Evolutionary conservation across 2,329 filamentous ascomycete genomes (phyloP).

Genomic region (Fusarium liriodendri): DNA sequence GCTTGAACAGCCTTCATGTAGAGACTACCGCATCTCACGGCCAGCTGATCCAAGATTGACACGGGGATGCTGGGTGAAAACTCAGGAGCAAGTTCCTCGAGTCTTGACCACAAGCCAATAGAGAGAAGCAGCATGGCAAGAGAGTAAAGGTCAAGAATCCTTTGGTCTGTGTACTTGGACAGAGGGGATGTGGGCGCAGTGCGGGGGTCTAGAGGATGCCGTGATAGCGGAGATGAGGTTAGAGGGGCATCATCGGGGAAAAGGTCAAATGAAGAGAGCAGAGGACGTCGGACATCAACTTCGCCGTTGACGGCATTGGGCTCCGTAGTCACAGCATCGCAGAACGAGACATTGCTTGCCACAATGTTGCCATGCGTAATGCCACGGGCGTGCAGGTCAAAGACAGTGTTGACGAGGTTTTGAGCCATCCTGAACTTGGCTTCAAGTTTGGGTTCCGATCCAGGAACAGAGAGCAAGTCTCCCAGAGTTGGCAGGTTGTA

Average conservation of each 20-base stretch:
- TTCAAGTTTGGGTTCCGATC: slow-evolving; percentile 75
- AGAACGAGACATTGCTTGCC: slow-evolving; percentile 76
- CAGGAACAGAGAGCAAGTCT: slow-evolving; percentile 63
- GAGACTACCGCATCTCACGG: slow-evolving; percentile 76
- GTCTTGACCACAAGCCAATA: slow-evolving; percentile 79
- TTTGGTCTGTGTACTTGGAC: slow-evolving; percentile 62
- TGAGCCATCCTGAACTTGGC: slow-evolving; percentile 81
- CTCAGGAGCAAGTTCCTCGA: slow-evolving; percentile 64
- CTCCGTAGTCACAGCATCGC: slow-evolving; percentile 57
- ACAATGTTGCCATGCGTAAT: slow-evolving; percentile 78
- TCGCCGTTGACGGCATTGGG: slow-evolving; percentile 56
- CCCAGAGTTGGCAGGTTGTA: slow-evolving; percentile 65
- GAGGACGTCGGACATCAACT: slow-evolving; percentile 74
- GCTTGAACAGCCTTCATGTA: slow-evolving; percentile 81
- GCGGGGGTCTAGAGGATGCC: slow-evolving; percentile 74
- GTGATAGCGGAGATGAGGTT: slow-evolving; percentile 49
- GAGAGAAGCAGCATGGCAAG: slow-evolving; percentile 79
- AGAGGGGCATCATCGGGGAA: slow-evolving; percentile 58
- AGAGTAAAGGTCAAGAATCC: slow-evolving; percentile 76
- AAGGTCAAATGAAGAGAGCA: slow-evolving; percentile 79
- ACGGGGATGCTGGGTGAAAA: slow-evolving; percentile 65
- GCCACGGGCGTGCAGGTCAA: slow-evolving; percentile 76
- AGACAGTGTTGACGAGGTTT: slow-evolving; percentile 78
- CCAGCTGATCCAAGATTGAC: slow-evolving; percentile 71
- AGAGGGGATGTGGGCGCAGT: slow-evolving; percentile 61